These are phyloP conservation scores for Grosmannia serpens DNA, from an alignment of 2,329 filamentous ascomycete genomes.

Conservation along the genomic window DNA sequence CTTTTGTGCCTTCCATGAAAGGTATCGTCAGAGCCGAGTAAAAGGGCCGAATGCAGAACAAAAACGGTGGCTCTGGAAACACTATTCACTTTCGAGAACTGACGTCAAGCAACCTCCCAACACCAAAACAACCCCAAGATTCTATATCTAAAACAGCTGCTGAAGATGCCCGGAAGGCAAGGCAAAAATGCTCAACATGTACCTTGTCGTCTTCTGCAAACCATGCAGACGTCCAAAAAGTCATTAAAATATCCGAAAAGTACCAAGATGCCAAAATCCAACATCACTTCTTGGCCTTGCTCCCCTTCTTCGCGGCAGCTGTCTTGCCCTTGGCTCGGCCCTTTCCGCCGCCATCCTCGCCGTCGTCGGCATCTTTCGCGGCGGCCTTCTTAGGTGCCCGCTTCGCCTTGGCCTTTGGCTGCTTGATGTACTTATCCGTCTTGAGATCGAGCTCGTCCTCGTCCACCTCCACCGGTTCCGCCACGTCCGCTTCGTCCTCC, in stretches of 20 bases:
- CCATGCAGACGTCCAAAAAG: not conserved
- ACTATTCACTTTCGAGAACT: too few species aligned
- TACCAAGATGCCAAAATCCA: not conserved
- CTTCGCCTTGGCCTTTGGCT: constrained; percentile 60
- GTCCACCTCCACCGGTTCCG: constrained; percentile 47
- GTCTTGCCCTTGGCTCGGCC: not conserved
- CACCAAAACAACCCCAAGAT: too few species aligned
- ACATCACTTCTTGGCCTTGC: not conserved
- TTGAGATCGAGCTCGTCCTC: constrained; percentile 74
- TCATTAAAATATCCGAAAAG: not conserved
- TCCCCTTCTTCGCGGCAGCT: constrained; percentile 25
- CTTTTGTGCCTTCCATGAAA: too few species aligned
- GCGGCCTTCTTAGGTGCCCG: constrained; percentile 30
- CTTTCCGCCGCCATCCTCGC: constrained; percentile 45
- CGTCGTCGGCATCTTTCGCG: constrained; percentile 31
- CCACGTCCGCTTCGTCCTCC: constrained; percentile 68
- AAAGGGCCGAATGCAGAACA: too few species aligned
- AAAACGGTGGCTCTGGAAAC: too few species aligned
- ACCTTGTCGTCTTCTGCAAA: not conserved
- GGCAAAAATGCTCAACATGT: not conserved
- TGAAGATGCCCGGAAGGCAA: too few species aligned
- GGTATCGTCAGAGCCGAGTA: too few species aligned
- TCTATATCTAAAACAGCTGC: too few species aligned
- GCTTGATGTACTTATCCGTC: constrained; percentile 94
- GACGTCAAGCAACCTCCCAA: too few species aligned